Evolutionary conservation across 2,329 filamentous ascomycete species (phyloP), one percentile per base, ranked within the genome.

Genomic region (Colletotrichum shisoi): DNA sequence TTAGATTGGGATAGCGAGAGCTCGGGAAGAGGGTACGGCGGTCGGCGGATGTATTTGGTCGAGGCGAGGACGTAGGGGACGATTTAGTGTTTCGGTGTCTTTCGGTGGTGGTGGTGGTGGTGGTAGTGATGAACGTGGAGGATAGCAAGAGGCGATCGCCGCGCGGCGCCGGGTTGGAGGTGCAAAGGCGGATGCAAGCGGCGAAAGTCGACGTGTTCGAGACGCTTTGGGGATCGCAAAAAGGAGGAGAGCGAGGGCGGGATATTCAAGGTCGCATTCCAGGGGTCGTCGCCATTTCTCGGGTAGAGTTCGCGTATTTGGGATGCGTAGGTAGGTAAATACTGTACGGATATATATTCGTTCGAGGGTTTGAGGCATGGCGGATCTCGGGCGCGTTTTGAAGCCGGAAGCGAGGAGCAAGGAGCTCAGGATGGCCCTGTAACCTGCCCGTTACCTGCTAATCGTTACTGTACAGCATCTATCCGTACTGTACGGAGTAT

Each of bases 191-290:
- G 57, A 59, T 49, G 57, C 57, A 59, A 59, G 45, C 57, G 37
- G 57, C 57, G 45, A 42, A 9, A n/a, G 37, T 49, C 31, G 8
- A 34, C 31, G 7, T 19, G 2, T 48, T 60, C 49, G 24, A 31
- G 37, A 34, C 46, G 37, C 57, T 60, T 13, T 13, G 42, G 8
- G 17, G 45, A 49, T 46, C 40, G 31, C 44, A 27, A 34, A 56
- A 56, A 62, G 27, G 65, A 57, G 63, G 44, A 17, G 24, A 34
- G 45, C 31, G 31, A 9, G 31, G 31, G 8, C 9, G 31, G 31
- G 31, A 9, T 8, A 53, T 56, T 67, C 65, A 65, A 61, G 65
- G 65, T 67, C 61, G 65, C 27, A 65, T n/a, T 65, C 54, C 65
- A 68, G 65, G 65, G 65, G 65, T 57, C 31, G 24, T 60, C 27